Base-by-base conservation (phyloP, 169 alveolate species). In the Eimeria zaria region DNA sequence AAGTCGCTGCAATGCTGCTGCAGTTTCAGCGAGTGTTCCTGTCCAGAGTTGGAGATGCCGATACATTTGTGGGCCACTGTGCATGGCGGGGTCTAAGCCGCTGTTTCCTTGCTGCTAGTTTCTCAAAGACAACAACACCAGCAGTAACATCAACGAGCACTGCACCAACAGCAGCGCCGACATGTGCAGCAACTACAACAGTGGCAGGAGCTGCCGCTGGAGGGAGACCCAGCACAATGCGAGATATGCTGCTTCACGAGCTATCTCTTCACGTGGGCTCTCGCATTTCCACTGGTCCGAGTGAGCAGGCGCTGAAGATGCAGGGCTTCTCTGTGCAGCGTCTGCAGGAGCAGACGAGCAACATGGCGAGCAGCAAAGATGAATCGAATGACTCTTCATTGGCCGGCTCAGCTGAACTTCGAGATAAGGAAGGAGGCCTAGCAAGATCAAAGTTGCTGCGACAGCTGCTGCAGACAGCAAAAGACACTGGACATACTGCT, bases 371-470 rank as follows among this genome's bases (percentile, higher is more conserved):
- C 7, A 53, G 48, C 8, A 51, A 30, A 44, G 84, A 69, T 22
- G 73, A 51, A 44, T n/a, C 71, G 18, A 39, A 22, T 16, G 64
- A n/a, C n/a, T 41, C 39, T 22, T 1, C 87, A 22, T 44, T 62
- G 87, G 30, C 87, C 36, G 58, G 60, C 14, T 69, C 69, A 48
- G 87, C 74, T 9, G 88, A 71, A 58, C 69, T 64, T 53, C 73
- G 39, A 44, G 96, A 93, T 44, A 67, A 74, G 33, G 93, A 60
- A 36, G 89, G 73, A 24, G 96, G 78, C 14, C 44, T 46, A 36
- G 89, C 93, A 36, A 83, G 96, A 39, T 9, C 55, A n/a, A 80
- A 53, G 94, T 73, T 93, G 76, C 94, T 93, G 89, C 93, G 88
- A 48, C 94, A 81, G 81, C 94, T 93, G 4, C 80, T 93, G 41